Evolutionary conservation across 306 rosid species (phyloP), one percentile per base, ranked within the genome.

Genomic region (Quercus rubra): DNA sequence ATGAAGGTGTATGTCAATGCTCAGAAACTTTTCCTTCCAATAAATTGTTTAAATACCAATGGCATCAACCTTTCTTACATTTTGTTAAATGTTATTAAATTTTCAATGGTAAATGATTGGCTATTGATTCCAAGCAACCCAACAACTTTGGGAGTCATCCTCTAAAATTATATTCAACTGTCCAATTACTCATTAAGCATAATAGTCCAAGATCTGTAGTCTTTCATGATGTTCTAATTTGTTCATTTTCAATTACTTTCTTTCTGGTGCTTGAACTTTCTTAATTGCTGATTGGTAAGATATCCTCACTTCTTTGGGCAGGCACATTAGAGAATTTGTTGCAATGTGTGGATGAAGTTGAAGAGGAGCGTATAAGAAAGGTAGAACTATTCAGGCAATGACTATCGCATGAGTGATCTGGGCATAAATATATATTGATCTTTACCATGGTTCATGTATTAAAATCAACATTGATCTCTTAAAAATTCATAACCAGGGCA

Each of bases 301-400:
- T 61, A 62, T 78, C 69, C 76, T 78, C 56, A 62, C 49, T 71
- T 81, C 33, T 75, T 63, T 85, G 70, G 54, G 54, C 88, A 91
- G 97, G 94, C 79, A 81, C 97, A 20, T 79, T 95, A 85, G 99
- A 95, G 82, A 92, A 83, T 85, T 79, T 95, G 86, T 83, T 95
- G 89, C 89, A 82, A 76, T 86, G 88, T 79, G 92, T 91, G 14
- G 96, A 95, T 84, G 94, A 95, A 85, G 78, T 92, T 20, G 83
- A 83, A 79, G 93, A 91, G 86, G 98, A 78, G n/a, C 97, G 97
- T 79, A 86, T 95, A 71, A 91, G 78, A 90, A 86, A 85, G 96
- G 99, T 92, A 89, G 59, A 54, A 77, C 56, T 25, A 70, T 70
- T 62, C 49, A 46, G 72, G 54, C 17, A 49, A 49, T 70, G 11